phyloP scores from a whole-genome alignment of 345 rosid species.

The Pistacia vera region DNA sequence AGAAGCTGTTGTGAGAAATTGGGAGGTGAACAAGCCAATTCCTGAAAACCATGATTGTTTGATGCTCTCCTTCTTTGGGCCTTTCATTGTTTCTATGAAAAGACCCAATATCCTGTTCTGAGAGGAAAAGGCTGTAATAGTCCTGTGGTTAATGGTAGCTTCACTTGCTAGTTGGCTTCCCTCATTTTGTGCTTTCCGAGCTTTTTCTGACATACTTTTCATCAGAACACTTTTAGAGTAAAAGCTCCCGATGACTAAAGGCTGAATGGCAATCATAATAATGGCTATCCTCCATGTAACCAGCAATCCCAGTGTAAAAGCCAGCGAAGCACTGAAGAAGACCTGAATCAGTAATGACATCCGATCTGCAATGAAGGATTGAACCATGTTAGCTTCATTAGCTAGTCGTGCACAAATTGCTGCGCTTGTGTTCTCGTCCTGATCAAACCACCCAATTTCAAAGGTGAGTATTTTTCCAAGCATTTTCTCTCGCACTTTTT shows the following conservation, averaged over 20 bases:
- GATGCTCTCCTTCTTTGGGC: constrained; percentile 41
- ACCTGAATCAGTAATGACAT: constrained; percentile 45
- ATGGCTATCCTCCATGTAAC: constrained; percentile 49
- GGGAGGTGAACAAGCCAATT: constrained; percentile 43
- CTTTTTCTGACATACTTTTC: constrained; percentile 51
- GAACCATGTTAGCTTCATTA: constrained; percentile 41
- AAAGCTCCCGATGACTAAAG: constrained; percentile 43
- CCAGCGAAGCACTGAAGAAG: constrained; percentile 37
- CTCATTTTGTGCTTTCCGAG: constrained; percentile 38
- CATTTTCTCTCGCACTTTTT: constrained; percentile 42
- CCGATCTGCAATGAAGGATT: constrained; percentile 46
- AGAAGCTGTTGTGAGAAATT: constrained; percentile 44
- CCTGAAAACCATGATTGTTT: constrained; percentile 56
- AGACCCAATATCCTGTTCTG: constrained; percentile 40
- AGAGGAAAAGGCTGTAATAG: constrained; percentile 56
- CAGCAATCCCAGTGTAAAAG: constrained; percentile 34
- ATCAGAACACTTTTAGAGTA: constrained; percentile 45
- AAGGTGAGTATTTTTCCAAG: constrained; percentile 42
- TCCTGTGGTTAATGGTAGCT: constrained; percentile 50
- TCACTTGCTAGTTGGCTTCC: constrained; percentile 56
- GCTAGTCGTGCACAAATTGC: constrained; percentile 46
- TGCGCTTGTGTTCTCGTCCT: constrained; percentile 51
- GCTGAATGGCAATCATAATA: constrained; percentile 51
- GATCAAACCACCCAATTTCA: constrained; percentile 57
- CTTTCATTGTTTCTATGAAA: constrained; percentile 34